Conservation (phyloP, 2,329 filamentous ascomycete genomes). For the Metarhizium brunneum region DNA sequence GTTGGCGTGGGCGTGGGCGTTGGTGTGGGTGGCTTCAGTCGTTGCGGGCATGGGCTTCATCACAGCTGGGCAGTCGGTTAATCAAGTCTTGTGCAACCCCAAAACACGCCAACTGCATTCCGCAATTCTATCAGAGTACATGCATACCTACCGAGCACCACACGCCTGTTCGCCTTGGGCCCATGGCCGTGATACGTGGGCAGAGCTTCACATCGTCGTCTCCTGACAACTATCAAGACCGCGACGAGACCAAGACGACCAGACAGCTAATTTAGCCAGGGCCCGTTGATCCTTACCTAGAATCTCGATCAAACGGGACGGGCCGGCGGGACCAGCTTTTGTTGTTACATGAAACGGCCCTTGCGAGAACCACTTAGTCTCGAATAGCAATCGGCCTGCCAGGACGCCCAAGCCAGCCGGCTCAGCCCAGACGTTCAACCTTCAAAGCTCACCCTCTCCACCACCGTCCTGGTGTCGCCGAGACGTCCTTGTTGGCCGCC, state of each 20-base stretch:
- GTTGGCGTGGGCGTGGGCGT: not conserved
- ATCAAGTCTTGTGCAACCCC: not conserved
- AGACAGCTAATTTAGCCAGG: not conserved
- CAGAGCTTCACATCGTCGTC: not conserved
- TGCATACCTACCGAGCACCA: not conserved
- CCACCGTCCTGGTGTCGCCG: not conserved
- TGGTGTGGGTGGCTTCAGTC: not conserved
- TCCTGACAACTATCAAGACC: not conserved
- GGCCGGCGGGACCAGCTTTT: slow-evolving; percentile 3
- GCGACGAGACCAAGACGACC: not conserved
- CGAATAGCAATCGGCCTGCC: not conserved
- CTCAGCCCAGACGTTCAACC: not conserved
- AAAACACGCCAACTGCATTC: not conserved
- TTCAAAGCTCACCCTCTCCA: not conserved
- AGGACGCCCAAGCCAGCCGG: not conserved
- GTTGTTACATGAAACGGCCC: slow-evolving; percentile 1
- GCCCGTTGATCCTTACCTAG: slow-evolving; percentile 2
- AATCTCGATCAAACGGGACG: slow-evolving; percentile 5
- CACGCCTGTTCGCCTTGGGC: not conserved
- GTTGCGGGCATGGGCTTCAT: no score
- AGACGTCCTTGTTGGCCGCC: not conserved
- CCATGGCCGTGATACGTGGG: not conserved
- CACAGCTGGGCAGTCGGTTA: not conserved
- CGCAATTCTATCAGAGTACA: not conserved
- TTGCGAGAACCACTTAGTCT: slow-evolving; percentile 3